Evolutionary conservation across 2,329 filamentous ascomycete genomes (phyloP).

Genomic region (Penicillium sp.): DNA sequence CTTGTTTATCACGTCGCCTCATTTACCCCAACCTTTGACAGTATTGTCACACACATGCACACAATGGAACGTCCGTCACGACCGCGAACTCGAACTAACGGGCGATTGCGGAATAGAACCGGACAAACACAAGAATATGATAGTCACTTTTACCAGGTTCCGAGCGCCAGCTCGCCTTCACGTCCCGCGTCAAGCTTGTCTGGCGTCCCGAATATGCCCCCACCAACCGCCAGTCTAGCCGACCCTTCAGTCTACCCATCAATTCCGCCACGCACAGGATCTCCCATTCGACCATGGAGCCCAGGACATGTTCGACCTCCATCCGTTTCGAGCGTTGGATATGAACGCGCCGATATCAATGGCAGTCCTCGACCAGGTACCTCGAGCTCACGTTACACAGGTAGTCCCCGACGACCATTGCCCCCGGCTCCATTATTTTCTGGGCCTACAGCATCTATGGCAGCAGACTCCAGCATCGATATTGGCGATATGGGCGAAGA

Average conservation of each 20-base stretch:
- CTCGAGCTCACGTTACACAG: slow-evolving; percentile 83
- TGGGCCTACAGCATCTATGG: slow-evolving; percentile 46
- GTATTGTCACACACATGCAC: neutral
- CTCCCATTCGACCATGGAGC: slow-evolving; percentile 53
- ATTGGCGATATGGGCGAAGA: slow-evolving; percentile 66
- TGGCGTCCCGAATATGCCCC: slow-evolving; percentile 43
- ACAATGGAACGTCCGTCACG: slow-evolving; percentile 17
- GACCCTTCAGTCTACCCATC: slow-evolving; percentile 41
- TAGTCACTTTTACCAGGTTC: slow-evolving; percentile 28
- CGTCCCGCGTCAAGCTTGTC: slow-evolving; percentile 46
- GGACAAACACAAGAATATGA: slow-evolving; percentile 17
- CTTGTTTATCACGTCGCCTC: slow-evolving; percentile 1
- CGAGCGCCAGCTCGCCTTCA: slow-evolving; percentile 32
- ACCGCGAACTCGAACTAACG: slow-evolving; percentile 26
- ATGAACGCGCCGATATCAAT: slow-evolving; percentile 86
- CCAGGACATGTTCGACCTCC: slow-evolving; percentile 72
- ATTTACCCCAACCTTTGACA: neutral
- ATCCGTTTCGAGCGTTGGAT: slow-evolving; percentile 61
- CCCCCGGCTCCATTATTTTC: slow-evolving; percentile 87
- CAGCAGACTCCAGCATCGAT: slow-evolving; percentile 47
- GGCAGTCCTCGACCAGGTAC: slow-evolving; percentile 88
- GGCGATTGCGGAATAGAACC: slow-evolving; percentile 18
- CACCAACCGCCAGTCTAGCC: slow-evolving; percentile 35
- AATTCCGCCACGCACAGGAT: slow-evolving; percentile 34
- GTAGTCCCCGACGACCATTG: slow-evolving; percentile 80